Evolutionary conservation across 495 filamentous ascomycete species (phyloP), one percentile per base, ranked within the genome.

Genomic region (Penicillium chermesinum): DNA sequence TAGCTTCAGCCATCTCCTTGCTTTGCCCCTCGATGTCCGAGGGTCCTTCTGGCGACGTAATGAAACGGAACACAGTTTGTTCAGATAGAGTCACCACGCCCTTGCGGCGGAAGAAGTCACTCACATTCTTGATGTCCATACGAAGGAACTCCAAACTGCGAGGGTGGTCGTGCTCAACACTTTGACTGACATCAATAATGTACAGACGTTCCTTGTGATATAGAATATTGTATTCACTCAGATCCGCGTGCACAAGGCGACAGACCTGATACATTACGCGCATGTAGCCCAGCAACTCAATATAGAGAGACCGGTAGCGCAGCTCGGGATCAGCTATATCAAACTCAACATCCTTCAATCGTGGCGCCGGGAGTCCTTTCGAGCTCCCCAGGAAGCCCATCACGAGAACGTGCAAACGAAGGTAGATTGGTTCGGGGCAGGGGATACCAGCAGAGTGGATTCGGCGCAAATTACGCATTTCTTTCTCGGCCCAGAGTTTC

Each of bases 401-500:
- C 12, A 91, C 86, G 0, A 98, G 74, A 4, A 98, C 93, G 55
- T 97, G 88, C 2, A 88, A 76, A 49, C 89, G 87, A 18, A 97
- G 83, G 55, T 85, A 81, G 25, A 97, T 71, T 0, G 93, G 91
- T 59, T 96, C 88, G 0, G 93, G 93, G 52, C 85, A 93, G 13
- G 89, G 85, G 38, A 98, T 93, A 1, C 88, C 89, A 15, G 93
- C 86, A 3, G 77, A 65, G 58, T 89, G 71, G 16, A 98, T 81
- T 41, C 94, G 78, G 50, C 87, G 85, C 48, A 98, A 59, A 68
- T 98, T 97, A 39, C 93, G 80, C 76, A 95, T 93, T 65, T 98
- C 93, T 70, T 98, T 98, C 69, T 96, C 91, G 3, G 94, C 93
- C 93, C 93, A 98, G 36, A 95, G 69, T 65, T 95, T 93, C 41